Base-by-base conservation (phyloP, 495 filamentous ascomycete genomes). In the Talaromyces stipitatus region DNA sequence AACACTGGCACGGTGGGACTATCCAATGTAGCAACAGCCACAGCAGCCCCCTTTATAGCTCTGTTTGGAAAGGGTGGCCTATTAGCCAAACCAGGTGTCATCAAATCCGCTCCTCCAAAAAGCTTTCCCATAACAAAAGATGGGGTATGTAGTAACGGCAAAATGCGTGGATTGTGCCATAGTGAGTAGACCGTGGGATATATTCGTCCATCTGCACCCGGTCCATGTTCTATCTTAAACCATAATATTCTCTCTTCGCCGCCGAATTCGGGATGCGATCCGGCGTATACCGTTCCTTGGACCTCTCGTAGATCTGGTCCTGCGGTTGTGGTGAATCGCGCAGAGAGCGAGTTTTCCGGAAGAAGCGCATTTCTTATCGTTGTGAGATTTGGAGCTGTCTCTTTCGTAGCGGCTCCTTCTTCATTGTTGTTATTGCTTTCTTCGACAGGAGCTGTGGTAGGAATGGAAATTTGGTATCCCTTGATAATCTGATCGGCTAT, bases 101-200 rank as follows among this genome's bases (percentile, higher is more conserved):
- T 90, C n/a, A 90, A 68, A 67, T 87, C 85, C 2, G 86, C 85
- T 4, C 86, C 87, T 5, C 76, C 72, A 30, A 75, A 78, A 4
- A 90, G 70, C 66, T 88, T 89, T 51, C 75, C 67, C 61, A 90
- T 75, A 3, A 88, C 86, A 27, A 82, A 65, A 1, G 74, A 68
- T 8, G 82, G 82, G 0, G 86, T 89, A 60, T 87, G 76, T 3
- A 90, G 73, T 10, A 90, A 61, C 0, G 86, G 82, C 1, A 88
- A 68, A 12, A 90, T 63, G 14, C 71, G 66, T 1, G 87, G 74
- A 59, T 88, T 85, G 41, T 79, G 70, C 85, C 85, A 88, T 45
- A 88, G 70, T 2, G 85, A 85, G 62, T 87, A 89, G 3, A 87
- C 84, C 12, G 85, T 86, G 3, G 86, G 86, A 51, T 85, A 85